These are phyloP conservation scores for Kalmanozyma brasiliensis DNA, from an alignment of 1,284 basidiomycete genomes.

Conservation along the genomic window DNA sequence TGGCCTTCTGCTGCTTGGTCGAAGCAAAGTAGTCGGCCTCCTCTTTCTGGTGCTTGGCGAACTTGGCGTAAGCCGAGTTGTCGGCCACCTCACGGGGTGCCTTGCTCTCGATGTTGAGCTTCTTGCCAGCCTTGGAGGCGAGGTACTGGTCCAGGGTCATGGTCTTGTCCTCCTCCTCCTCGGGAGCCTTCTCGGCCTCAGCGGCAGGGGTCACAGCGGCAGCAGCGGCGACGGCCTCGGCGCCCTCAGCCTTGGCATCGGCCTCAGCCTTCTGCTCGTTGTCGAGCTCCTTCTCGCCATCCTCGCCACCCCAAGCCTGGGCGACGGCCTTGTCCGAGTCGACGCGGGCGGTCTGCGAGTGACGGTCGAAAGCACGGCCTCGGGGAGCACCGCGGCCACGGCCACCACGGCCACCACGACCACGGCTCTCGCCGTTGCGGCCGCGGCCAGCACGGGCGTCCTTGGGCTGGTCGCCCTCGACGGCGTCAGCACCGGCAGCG, in stretches of 20 bases:
- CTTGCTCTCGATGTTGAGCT: constrained; percentile 56
- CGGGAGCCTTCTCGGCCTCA: constrained; percentile 59
- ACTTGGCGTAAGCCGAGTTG: constrained; percentile 55
- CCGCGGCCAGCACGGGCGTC: constrained; percentile 39
- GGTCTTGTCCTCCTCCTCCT: constrained; percentile 94
- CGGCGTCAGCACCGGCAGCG: constrained; percentile 37
- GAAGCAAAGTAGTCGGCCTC: constrained; percentile 62
- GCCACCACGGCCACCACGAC: constrained; percentile 71
- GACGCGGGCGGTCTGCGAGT: constrained; percentile 79
- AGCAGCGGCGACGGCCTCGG: constrained; percentile 64
- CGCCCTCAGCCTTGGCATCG: constrained; percentile 61
- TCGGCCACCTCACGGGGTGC: constrained; percentile 55
- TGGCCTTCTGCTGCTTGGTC: constrained; percentile 50
- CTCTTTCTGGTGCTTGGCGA: constrained; percentile 60
- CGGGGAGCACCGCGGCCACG: constrained; percentile 72
- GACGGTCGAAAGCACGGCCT: constrained; percentile 80
- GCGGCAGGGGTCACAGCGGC: constrained; percentile 60
- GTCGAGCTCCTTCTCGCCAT: constrained; percentile 80
- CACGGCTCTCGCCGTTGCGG: constrained; percentile 57
- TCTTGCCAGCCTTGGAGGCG: constrained; percentile 74
- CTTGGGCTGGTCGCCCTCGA: constrained; percentile 48
- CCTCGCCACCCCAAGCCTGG: constrained; percentile 90
- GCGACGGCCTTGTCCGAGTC: constrained; percentile 91
- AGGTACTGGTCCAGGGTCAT: constrained; percentile 83
- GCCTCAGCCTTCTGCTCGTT: constrained; percentile 76